Evolutionary conservation across 2,329 filamentous ascomycete species (phyloP), one percentile per base, ranked within the genome.

Genomic region (Scedosporium boydii): DNA sequence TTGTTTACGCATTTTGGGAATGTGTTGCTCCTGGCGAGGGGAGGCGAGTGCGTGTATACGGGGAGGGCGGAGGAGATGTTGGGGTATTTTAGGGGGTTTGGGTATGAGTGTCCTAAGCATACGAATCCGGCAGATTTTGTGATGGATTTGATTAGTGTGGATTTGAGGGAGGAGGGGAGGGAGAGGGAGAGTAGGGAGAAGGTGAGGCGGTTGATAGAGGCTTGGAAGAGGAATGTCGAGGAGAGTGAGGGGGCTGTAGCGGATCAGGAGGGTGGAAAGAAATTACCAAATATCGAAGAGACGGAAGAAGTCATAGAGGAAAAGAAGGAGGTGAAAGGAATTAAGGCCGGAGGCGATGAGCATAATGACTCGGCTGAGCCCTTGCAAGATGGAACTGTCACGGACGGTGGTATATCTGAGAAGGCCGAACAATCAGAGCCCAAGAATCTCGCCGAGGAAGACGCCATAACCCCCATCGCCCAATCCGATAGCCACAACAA

Each of bases 81-180:
- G 0, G 70, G 76, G 0, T 86, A 91, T 70, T 89, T 92, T 64
- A 73, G 75, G 0, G 70, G 69, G 0, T 75, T 86, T 21, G 87
- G 87, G 0, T 83, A 85, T 65, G 76, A 83, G 12, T 92, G 89
- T 68, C 87, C 88, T 0, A 77, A 78, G 14, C 84, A 88, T 63
- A 89, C 87, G 0, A 93, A 92, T 65, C 89, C 89, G 0, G 88
- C 89, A 0, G 89, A 93, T 70, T 92, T 90, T 70, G 88, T 87
- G 0, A 78, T 92, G 6, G 89, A 93, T 67, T 78, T 91, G 59
- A 89, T 93, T 60, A 92, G 88, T 0, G 82, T 92, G 26, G 87
- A 92, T 67, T 76, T 92, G 0, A 89, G 91, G 64, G 81, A 87
- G 48, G 84, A 82, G 38, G 74, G 79, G 1, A 78, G 82, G 21